Conservation (phyloP, 2,329 filamentous ascomycete species). For the Zymoseptoria pseudotritici region DNA sequence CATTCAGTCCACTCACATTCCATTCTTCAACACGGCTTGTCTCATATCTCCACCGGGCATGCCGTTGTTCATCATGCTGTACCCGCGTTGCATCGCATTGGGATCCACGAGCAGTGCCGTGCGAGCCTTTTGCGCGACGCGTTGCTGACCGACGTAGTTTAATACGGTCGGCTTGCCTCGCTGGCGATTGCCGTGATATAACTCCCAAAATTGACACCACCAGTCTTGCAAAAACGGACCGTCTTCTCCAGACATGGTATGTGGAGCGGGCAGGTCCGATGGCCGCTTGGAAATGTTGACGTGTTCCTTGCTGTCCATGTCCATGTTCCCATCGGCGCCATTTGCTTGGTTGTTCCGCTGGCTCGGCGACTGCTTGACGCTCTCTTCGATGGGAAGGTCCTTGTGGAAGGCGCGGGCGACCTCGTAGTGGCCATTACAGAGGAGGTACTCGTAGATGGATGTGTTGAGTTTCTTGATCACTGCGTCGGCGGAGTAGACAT, state of each 20-base stretch:
- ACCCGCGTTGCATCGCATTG: conserved; percentile 29
- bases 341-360: conserved; percentile 53
- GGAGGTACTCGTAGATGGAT: conserved; percentile 86
- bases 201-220: conserved; percentile 97
- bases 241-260: conserved; percentile 57
- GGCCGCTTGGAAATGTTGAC: conserved; percentile 65
- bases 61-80: conserved; percentile 17
- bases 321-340: conserved; percentile 62
- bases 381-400: conserved; percentile 33
- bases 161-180: conserved; percentile 46
- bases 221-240: conserved; percentile 91
- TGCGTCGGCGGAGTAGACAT: conserved; percentile 33
- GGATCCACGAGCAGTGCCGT: conserved; percentile 63
- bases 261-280: conserved; percentile 70
- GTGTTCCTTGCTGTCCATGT: conserved; percentile 69
- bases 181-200: conserved; percentile 72
- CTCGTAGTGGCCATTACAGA: conserved; percentile 77
- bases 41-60: conserved; percentile 13
- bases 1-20: conserved; percentile 13
- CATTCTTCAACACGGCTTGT: conserved; percentile 17
- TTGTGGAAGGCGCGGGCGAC: conserved; percentile 68
- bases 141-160: conserved; percentile 49
- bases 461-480: conserved; percentile 62
- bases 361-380: conserved; percentile 55
- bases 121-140: conserved; percentile 61